Evolutionary conservation across 176 grass and related monocot species (phyloP), one percentile per base, ranked within the genome.

Genomic region (Saccharum spontaneum): DNA sequence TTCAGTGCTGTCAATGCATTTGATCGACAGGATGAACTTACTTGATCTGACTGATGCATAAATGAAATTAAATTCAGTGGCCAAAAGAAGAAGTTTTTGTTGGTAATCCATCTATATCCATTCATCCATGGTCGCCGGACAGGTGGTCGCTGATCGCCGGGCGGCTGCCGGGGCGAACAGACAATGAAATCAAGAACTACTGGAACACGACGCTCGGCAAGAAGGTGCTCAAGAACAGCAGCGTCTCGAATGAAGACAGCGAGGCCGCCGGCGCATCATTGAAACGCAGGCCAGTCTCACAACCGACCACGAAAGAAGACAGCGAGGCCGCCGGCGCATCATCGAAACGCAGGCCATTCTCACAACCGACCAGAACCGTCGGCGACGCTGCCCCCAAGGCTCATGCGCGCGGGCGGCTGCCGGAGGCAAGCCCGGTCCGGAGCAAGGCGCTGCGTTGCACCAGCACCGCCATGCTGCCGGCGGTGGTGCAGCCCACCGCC

Each of bases 141-240:
- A 91, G 85, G 45, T 87, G 89, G 85, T 91, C 85, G 40, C 76
- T 84, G 64, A 84, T 91, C 50, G 89, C 85, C 6, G 71, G 76
- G 23, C 76, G 85, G 73, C 81, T 84, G 75, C 89, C 89, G 38
- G 82, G 85, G 77, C 70, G 85, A 85, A 78, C 86, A 77, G 77
- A 91, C 77, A 91, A 91, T 67, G 89, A 91, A 34, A 91, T 88
- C 65, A 91, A 91, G 77, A 88, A 91, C 89, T 77, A 85, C 71
- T 82, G 82, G 89, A 91, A 85, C 85, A 91, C 77, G 22, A 91
- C 85, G 4, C 77, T 88, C 4, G 43, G 82, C 52, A 88, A 85
- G 82, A 88, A 41, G 75, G 50, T 13, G 43, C 65, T 52, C 65
- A 59, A 9, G 60, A 17, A 5, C 69, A 45, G 5, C 37, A 67